Evolutionary conservation across 306 rosid species (phyloP), one percentile per base, ranked within the genome.

Genomic region (Casuarina cunninghamiana): DNA sequence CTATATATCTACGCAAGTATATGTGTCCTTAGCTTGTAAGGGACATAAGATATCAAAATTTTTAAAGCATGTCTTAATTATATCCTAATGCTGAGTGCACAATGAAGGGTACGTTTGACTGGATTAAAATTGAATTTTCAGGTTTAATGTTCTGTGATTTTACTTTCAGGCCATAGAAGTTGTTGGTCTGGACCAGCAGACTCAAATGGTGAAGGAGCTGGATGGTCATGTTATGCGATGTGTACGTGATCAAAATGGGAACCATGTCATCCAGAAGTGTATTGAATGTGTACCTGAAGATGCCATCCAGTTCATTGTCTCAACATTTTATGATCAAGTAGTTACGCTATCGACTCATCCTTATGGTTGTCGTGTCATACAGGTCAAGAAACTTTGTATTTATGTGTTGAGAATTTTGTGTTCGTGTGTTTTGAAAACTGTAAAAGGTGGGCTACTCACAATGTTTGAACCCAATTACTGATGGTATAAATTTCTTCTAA

Each of bases 181-280:
- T 82, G 99, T 95, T 87, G 96, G 89, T 86, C 83, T 92, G 77
- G 97, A 87, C 71, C 98, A 95, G 84, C 91, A 92, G 87, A 95
- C 89, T 73, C 81, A 88, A 88, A 95, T 95, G 97, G 97, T 92
- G 55, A 87, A 80, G 80, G 98, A 95, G 77, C 97, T 95, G 69
- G 97, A 95, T 13, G 93, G 98, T 35, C 86, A 89, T 79, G 55
- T 95, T 21, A 95, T 92, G 96, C 98, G 96, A 48, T 92, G 98
- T 80, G 97, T 95, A 5, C 97, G 97, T 5, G 98, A 95, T 87
- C 98, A 95, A 82, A 95, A 95, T 78, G 98, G 98, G 58, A 95
- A 95, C 79, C 98, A 95, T 86, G 98, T 95, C 65, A 85, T 95
- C 80, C 97, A 95, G 82, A 95, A 92, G 80, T 92, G 98, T 77